Evolutionary conservation across 352 stramenopile species (phyloP), one percentile per base, ranked within the genome.

Genomic region (Pythium periplocum): DNA sequence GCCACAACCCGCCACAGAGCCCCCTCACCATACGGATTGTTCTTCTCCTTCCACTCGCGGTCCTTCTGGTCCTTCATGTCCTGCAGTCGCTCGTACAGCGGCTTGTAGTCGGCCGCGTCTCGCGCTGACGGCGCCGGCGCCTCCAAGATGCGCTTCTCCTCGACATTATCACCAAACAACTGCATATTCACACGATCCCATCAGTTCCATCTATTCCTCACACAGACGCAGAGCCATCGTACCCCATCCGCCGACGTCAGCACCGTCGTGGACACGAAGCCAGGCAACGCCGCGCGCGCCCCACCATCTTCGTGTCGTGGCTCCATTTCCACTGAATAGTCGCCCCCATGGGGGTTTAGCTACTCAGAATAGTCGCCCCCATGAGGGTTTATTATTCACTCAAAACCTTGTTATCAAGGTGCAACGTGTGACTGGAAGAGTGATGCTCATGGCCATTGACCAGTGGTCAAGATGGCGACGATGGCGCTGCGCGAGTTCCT

Each of bases 11-110:
- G 35, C 42, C 6, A 49, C 30, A 55, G 26, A 10, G 39, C 30
- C 7, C 7, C 38, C 54, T 3, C 46, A 93, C 84, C 84, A 54
- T 93, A 95, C 17, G 84, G 82, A 45, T 95, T 95, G 61, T 95
- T 83, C 64, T 95, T 93, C 57, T 92, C 78, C 57, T 90, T 90
- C 84, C 84, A 95, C n/a, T 93, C 84, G 35, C 73, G 80, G 44
- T 95, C 82, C 30, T 92, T 90, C 52, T 86, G 54, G 33, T 92
- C 78, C 30, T 76, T 80, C 41, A 75, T 74, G 47, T 93, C 82
- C 59, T 93, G 78, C 9, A 95, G 66, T 2, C 83, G 82, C 39
- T 95, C 84, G 48, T 89, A 93, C 36, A 95, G 64, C 31, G 84
- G 82, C 35, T 83, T 83, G 61, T 87, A 92, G 40, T 73, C 70